These are phyloP conservation scores for Clarireedia sp. DNA, from an alignment of 2,329 filamentous ascomycete genomes.

Conservation along the genomic window DNA sequence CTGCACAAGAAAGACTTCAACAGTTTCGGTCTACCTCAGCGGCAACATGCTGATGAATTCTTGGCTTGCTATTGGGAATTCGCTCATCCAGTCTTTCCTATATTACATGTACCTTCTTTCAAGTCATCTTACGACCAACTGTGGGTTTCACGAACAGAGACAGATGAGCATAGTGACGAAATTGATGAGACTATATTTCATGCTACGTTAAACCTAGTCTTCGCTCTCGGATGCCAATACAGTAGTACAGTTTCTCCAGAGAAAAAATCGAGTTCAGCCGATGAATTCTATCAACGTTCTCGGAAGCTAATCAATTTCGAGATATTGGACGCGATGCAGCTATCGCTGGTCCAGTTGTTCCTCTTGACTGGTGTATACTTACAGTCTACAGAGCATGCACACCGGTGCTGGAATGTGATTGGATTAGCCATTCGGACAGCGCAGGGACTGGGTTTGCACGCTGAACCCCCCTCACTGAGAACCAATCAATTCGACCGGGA, in stretches of 20 bases:
- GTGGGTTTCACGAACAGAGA: slow-evolving; percentile 10
- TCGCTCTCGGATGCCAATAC: slow-evolving; percentile 27
- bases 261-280: slow-evolving; percentile 12
- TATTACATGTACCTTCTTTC: slow-evolving; percentile 16
- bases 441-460: slow-evolving; percentile 26
- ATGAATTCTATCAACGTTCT: slow-evolving; percentile 27
- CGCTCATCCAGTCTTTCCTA: slow-evolving; percentile 19
- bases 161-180: not conserved
- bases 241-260: slow-evolving; percentile 11
- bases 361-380: slow-evolving; percentile 27
- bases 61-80: slow-evolving; percentile 17
- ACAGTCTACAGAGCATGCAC: slow-evolving; percentile 23
- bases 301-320: slow-evolving; percentile 23
- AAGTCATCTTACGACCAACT: slow-evolving; percentile 11
- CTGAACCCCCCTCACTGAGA: not conserved
- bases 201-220: slow-evolving; percentile 27
- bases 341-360: slow-evolving; percentile 27
- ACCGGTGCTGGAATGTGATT: slow-evolving; percentile 29
- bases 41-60: slow-evolving; percentile 16
- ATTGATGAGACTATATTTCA: slow-evolving; percentile 13
- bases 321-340: slow-evolving; percentile 21
- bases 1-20: slow-evolving; percentile 6
- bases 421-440: slow-evolving; percentile 28
- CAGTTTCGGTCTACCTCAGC: slow-evolving; percentile 14
- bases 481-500: slow-evolving; percentile 24